Evolutionary conservation across 129 eudicot species (phyloP), one percentile per base, ranked within the genome.

Genomic region (Pulicaria dysenterica): DNA sequence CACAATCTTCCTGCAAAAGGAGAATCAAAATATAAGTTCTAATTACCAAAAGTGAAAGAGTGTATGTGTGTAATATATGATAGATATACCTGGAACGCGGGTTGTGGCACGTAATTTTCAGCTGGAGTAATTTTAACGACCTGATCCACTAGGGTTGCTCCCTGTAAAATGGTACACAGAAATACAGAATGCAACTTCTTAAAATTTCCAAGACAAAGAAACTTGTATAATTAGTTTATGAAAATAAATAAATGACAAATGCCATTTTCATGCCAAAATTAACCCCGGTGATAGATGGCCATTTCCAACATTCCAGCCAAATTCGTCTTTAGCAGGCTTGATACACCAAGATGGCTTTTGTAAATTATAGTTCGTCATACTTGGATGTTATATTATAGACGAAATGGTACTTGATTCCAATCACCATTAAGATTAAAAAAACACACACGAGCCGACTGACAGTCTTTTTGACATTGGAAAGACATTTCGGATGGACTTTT

Each of bases 131-230:
- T 90, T 57, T 73, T 83, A 50, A 94, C 99, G 69, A 90, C 85
- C 83, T 91, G 95, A 73, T 94, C 99, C 40, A 94, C 96, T 12
- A 94, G 81, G 16, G 96, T 88, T 64, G 99, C 99, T 64, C 99
- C 99, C 99, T 94, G 88, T 54, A 79, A 76, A 73, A 60, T 46
- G 5, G 42, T 74, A 79, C 55, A 75, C 11, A 17, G 69, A 4
- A 43, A 79, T 50, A 75, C 11, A 17, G 69, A 4, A 43, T n/a
- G 37, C 37, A 49, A 72, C 46, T 24, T 24, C 31, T 8, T 72
- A 11, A 48, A 63, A 37, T n/a, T 40, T 44, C 43, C 42, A 40
- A 17, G 5, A 46, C 6, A 38, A 38, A 67, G 34, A 69, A 62
- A 19, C 61, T 59, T 19, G 9, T 8, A 46, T 8, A 56, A 9